A percentile compares a stretch with the other conserved stretches of the same genome.
phyloP scores from a whole-genome alignment of 2,329 filamentous ascomycete species.

The Epichloe elymi region DNA sequence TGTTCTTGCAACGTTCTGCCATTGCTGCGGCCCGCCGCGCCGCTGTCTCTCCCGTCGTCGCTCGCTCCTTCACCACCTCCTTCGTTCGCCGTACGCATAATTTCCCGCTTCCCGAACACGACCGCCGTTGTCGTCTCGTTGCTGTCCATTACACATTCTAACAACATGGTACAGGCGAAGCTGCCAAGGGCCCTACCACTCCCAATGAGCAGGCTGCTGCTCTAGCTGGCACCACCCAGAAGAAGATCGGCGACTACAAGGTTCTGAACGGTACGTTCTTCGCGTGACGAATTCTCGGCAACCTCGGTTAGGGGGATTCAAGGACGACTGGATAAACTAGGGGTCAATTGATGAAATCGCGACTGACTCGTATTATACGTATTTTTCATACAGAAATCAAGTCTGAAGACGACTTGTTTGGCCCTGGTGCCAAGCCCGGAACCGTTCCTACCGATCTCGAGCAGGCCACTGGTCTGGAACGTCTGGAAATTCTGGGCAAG shows the following conservation, averaged over 20 bases:
- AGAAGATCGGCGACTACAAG: slow-evolving; percentile 34
- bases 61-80: slow-evolving; percentile 47
- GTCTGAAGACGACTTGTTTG: slow-evolving; percentile 66
- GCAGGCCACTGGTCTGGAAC: slow-evolving; percentile 93
- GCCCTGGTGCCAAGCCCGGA: slow-evolving; percentile 69
- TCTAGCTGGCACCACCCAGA: slow-evolving; percentile 25
- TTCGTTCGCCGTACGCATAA: slow-evolving; percentile 42
- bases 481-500: slow-evolving; percentile 97
- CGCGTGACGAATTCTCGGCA: slow-evolving; percentile 6
- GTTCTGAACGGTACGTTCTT: slow-evolving; percentile 31
- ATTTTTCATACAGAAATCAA: slow-evolving; percentile 56
- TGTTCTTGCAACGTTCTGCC: slow-evolving; percentile 54
- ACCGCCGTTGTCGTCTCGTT: slow-evolving; percentile 4
- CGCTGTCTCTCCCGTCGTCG: slow-evolving; percentile 38
- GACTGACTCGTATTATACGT: slow-evolving; percentile 9
- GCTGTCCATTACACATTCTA: background rate
- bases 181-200: slow-evolving; percentile 20
- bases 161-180: slow-evolving; percentile 19
- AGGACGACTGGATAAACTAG: background rate
- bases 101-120: slow-evolving; percentile 14
- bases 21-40: slow-evolving; percentile 45
- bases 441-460: slow-evolving; percentile 88
- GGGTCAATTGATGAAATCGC: background rate
- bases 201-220: slow-evolving; percentile 25
- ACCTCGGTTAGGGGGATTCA: slow-evolving; percentile 10